phyloP scores from a whole-genome alignment of 2,329 filamentous ascomycete genomes.

The Ceratocystis eucalypticola region DNA sequence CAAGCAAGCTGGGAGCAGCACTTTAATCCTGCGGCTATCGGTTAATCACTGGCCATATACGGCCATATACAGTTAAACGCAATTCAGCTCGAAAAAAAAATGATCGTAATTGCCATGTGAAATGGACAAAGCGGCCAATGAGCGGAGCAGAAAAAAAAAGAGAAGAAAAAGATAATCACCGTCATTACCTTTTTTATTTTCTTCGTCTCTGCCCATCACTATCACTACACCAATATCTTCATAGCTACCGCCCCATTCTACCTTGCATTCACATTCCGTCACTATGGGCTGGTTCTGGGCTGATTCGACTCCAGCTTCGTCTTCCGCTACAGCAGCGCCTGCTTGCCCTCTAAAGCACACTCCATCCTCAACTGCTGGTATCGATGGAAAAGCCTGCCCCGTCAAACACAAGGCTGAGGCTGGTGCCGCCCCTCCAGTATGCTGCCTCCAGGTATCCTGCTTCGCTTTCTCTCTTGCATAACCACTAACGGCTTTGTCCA shows the following conservation, averaged over 20 bases:
- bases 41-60: neutral
- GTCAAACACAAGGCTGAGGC: constrained; percentile 12
- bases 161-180: constrained; percentile 11
- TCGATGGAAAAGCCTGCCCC: constrained; percentile 6
- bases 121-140: constrained; percentile 9
- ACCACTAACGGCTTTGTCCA: constrained; percentile 22
- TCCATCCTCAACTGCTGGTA: neutral
- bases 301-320: constrained; percentile 31
- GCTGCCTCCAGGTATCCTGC: neutral
- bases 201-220: neutral
- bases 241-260: constrained; percentile 11
- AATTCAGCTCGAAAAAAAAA: neutral
- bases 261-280: constrained; percentile 12
- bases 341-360: constrained; percentile 15
- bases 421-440: constrained; percentile 13
- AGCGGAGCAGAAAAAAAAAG: constrained; percentile 13
- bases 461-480: neutral
- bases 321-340: constrained; percentile 11
- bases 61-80: neutral
- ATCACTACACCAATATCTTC: neutral
- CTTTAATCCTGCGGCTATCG: neutral
- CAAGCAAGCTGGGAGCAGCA: no score
- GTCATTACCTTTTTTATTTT: neutral
- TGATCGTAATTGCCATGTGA: neutral
- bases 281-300: constrained; percentile 54